Conservation (phyloP, 1,284 basidiomycete genomes). For the Xanthoconium separans region DNA sequence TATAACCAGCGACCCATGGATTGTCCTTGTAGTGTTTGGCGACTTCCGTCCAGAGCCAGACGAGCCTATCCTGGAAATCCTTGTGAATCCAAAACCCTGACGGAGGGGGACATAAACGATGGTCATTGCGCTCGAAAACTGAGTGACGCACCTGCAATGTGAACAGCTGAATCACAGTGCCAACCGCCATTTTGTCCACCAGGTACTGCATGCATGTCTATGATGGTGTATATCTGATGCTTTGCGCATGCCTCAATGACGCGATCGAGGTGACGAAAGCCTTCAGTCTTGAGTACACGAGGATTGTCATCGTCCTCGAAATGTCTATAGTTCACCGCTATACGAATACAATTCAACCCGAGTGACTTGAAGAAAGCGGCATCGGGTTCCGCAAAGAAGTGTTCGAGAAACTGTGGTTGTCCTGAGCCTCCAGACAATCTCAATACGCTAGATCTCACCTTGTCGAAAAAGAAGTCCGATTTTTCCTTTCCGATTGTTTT, state of each 20-base stretch:
- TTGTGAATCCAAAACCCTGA: not conserved
- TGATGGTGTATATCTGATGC: not conserved
- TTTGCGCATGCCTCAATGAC: not conserved
- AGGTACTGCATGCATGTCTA: not conserved
- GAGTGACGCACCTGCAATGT: not conserved
- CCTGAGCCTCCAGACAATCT: not conserved
- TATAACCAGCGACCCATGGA: not conserved
- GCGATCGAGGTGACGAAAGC: not conserved
- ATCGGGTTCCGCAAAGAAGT: not conserved
- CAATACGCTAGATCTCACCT: not conserved
- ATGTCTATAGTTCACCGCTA: not conserved
- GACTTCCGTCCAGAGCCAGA: not conserved
- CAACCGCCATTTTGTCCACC: not conserved
- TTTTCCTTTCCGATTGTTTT: not conserved
- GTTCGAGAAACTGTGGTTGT: not conserved
- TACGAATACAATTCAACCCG: not conserved
- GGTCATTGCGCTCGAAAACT: not conserved
- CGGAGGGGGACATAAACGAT: not conserved
- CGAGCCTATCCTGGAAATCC: not conserved
- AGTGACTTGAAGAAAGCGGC: not conserved
- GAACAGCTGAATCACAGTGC: not conserved
- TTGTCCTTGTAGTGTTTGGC: not conserved
- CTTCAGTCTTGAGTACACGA: too few species aligned
- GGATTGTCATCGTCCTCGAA: too few species aligned
- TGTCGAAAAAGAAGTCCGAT: not conserved